These are phyloP conservation scores for Paracamarosporium sp. DNA, from an alignment of 2,329 filamentous ascomycete species.

Conservation along the genomic window DNA sequence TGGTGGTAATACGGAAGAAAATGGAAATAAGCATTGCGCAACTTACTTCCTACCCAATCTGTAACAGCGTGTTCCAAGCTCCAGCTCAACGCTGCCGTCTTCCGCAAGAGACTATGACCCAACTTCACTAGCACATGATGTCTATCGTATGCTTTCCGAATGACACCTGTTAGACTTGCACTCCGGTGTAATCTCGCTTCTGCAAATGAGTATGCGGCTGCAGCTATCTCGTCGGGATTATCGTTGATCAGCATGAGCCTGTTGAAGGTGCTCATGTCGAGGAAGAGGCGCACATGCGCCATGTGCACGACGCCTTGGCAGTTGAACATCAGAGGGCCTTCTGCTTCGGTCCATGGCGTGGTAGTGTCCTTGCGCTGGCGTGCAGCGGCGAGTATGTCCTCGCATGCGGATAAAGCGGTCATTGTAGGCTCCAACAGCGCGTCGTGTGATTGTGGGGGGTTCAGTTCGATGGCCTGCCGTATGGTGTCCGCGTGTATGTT, in stretches of 20 bases:
- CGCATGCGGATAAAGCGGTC: conserved; percentile 34
- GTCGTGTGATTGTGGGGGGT: not conserved
- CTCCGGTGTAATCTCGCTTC: conserved; percentile 28
- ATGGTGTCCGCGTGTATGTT: conserved; percentile 45
- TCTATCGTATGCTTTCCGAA: conserved; percentile 34
- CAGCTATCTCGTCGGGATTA: conserved; percentile 27
- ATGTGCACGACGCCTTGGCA: conserved; percentile 42
- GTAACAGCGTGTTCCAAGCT: conserved; percentile 44
- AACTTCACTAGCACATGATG: conserved; percentile 34
- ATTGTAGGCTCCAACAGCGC: conserved; percentile 30
- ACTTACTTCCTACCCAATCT: conserved; percentile 37
- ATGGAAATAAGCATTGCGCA: not conserved
- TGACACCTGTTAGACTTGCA: conserved; percentile 32
- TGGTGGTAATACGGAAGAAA: not conserved
- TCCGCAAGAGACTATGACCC: conserved; percentile 34
- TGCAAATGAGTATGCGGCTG: conserved; percentile 31
- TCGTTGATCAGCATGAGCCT: conserved; percentile 37
- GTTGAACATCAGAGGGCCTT: conserved; percentile 43
- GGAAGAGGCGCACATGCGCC: conserved; percentile 39
- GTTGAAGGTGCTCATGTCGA: conserved; percentile 33
- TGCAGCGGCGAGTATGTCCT: conserved; percentile 14
- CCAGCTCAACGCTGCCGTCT: conserved; percentile 42
- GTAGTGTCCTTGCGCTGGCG: conserved; percentile 12
- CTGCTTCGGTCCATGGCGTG: conserved; percentile 25
- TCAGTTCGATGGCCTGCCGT: conserved; percentile 37